These are phyloP conservation scores for Lithospermum erythrorhizon DNA, from an alignment of 257 asterid species.

Conservation along the genomic window DNA sequence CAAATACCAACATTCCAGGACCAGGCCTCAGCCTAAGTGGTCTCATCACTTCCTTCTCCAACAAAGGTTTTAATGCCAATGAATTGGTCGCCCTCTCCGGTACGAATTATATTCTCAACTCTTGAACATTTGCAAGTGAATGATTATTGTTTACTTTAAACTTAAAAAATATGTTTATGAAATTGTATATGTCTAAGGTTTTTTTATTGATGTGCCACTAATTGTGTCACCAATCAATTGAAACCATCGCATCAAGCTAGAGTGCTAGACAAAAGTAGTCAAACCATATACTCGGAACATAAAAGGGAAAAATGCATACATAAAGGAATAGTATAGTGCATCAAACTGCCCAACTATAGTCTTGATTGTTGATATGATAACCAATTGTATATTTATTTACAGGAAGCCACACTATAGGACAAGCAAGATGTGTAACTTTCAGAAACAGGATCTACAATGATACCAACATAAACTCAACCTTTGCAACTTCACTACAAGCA, in stretches of 20 bases:
- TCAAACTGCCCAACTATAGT: too few species aligned
- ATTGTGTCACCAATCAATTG: too few species aligned
- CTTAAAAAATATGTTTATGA: too few species aligned
- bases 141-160: too few species aligned
- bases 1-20: constrained; percentile 41
- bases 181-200: too few species aligned
- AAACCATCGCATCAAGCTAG: too few species aligned
- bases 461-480: constrained; percentile 37
- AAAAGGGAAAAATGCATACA: too few species aligned
- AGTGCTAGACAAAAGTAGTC: too few species aligned
- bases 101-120: constrained; percentile 1
- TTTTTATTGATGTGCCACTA: too few species aligned
- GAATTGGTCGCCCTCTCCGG: constrained; percentile 82
- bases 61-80: constrained; percentile 43
- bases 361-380: too few species aligned
- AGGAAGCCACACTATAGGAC: constrained; percentile 54
- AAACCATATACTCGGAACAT: too few species aligned
- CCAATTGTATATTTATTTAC: not conserved
- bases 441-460: constrained; percentile 48
- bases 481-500: constrained; percentile 21
- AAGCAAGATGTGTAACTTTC: constrained; percentile 44
- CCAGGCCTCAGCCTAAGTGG: constrained; percentile 28
- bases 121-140: not conserved
- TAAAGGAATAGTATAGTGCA: too few species aligned
- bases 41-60: constrained; percentile 48